Conservation (phyloP, 306 rosid species). For the Luffa aegyptiaca region DNA sequence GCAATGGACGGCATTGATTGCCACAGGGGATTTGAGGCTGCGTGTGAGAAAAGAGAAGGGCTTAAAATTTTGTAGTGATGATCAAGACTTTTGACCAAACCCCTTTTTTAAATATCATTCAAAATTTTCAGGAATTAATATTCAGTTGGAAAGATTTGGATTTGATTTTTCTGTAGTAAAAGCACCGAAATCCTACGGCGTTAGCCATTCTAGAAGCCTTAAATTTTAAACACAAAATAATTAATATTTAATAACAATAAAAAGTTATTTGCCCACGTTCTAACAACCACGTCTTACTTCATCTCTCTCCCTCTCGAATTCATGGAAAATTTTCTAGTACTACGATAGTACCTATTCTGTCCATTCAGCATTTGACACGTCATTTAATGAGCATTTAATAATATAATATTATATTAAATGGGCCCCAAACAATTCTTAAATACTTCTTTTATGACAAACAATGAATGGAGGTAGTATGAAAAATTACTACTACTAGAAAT, state of each 20-base stretch:
- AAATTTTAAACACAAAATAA: neutral
- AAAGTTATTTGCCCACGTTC: neutral
- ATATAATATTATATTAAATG: no score
- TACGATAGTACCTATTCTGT: no score
- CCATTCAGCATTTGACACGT: no score
- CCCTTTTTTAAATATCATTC: neutral
- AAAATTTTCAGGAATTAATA: neutral
- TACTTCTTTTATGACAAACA: no score
- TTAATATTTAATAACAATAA: neutral
- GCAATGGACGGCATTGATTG: no score
- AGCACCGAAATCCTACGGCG: neutral
- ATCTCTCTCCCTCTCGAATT: no score
- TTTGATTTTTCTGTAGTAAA: neutral
- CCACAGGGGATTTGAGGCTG: neutral
- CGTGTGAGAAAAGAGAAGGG: neutral
- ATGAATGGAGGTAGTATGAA: no score
- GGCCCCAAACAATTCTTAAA: no score
- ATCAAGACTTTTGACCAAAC: conserved; percentile 1
- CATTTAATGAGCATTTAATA: no score
- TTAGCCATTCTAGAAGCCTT: neutral
- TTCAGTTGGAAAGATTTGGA: neutral
- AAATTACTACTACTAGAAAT: no score
- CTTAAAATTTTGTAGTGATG: neutral
- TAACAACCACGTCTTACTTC: conserved; percentile 1
- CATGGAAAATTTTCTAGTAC: no score